Base-by-base conservation (phyloP, 208 protist genomes). In the Porcisia hertigi region DNA sequence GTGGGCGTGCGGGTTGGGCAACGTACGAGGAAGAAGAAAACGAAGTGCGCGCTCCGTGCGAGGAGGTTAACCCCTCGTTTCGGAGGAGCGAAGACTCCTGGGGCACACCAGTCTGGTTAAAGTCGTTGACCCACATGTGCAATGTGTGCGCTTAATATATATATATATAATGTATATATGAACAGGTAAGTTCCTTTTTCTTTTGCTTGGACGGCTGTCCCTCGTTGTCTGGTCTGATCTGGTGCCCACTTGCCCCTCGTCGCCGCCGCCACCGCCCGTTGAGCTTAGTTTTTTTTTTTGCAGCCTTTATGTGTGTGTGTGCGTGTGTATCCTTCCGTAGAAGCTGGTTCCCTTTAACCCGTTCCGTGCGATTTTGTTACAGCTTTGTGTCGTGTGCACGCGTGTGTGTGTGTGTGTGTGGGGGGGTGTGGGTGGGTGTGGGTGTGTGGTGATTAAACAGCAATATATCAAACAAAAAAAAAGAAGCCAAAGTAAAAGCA, bases 91-190 rank as follows among this genome's bases (percentile, higher is more conserved):
- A 34, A 23, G 41, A 41, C 63, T 64, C 39, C 47, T 70, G 47
- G 20, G 70, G 41, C 16, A 34, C 20, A 36, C 49, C 53, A 43
- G 39, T 20, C 11, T n/a, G 25, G 57, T 62, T 59, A 53, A 54
- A 75, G 30, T 9, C 23, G 25, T 65, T 72, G 71, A 63, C 43
- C 70, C 69, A 81, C 76, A 81, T 81, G 7, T 16, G n/a, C 53
- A 73, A 18, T 4, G 9, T 5, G 18, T 49, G 36, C 43, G 11
- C 8, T 25, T 52, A 1, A 16, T 62, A 1, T 36, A 9, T 54
- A 47, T 69, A 52, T 53, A 45, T 6, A 23, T 25, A 11, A 8
- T 3, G 34, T 16, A 43, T 39, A 41, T n/a, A 30, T 30, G 30
- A 30, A 30, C 30, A 30, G 20, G 59, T 43, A 23, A 2, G 16